phyloP scores from a whole-genome alignment of 2,329 filamentous ascomycete genomes.

The Trichoderma sp. region DNA sequence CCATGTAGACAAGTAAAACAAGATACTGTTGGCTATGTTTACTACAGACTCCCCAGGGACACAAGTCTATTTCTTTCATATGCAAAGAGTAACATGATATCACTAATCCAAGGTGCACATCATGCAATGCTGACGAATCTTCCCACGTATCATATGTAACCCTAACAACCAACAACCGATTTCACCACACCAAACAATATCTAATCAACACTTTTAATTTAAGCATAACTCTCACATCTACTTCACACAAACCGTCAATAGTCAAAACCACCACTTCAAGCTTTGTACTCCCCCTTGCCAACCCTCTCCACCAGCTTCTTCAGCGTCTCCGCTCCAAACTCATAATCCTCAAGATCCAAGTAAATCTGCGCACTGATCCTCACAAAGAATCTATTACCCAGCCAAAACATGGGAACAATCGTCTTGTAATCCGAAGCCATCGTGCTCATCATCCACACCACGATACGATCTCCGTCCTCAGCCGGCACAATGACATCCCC shows the following conservation, averaged over 20 bases:
- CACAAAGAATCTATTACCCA: conserved; percentile 66
- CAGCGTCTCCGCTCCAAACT: conserved; percentile 63
- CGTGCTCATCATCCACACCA: conserved; percentile 58
- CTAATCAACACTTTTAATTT: not conserved
- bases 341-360: conserved; percentile 76
- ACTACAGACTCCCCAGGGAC: too few relatives aligned
- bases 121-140: not conserved
- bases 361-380: conserved; percentile 82
- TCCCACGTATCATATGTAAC: not conserved
- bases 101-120: not conserved
- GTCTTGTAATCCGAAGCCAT: conserved; percentile 66
- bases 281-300: conserved; percentile 37
- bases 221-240: not conserved
- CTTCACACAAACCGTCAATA: not conserved
- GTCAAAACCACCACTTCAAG: not conserved
- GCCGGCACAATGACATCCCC: conserved; percentile 33
- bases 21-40: not conserved
- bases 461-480: conserved; percentile 40
- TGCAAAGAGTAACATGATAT: not conserved
- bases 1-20: not conserved
- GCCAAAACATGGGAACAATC: conserved; percentile 65
- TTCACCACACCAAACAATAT: not conserved
- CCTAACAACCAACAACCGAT: not conserved
- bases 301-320: conserved; percentile 49
- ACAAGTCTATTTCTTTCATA: not conserved